Base-by-base conservation (phyloP, 2,329 filamentous ascomycete genomes). In the Catunica adiposa region DNA sequence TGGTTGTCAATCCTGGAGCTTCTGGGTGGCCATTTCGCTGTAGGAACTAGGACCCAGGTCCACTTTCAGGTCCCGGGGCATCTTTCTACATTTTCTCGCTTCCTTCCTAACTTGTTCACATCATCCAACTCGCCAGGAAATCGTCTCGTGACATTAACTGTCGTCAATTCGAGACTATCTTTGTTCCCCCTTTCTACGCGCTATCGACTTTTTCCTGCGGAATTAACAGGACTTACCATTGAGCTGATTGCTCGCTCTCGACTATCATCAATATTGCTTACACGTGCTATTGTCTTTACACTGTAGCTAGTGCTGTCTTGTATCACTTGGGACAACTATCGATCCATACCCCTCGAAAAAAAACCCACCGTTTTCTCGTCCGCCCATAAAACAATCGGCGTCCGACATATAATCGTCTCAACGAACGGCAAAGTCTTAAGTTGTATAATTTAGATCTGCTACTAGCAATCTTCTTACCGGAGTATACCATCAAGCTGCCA, bases 401-500 rank as follows among this genome's bases (percentile, higher is more conserved):
- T 17, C 53, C n/a, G 44, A 29, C 51, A 34, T 51, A 46, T 15
- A 47, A 58, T 23, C 47, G 17, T 22, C 22, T 46, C 29, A 20
- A 51, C 48, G 9, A 51, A 38, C 14, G n/a, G n/a, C n/a, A n/a
- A 9, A n/a, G 3, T 6, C 20, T 14, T 25, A 20, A 37, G 20
- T 23, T n/a, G n/a, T 47, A 5, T 14, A 17, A 17, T 29, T 25
- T 44, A 20, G 22, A 37, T 9, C 56, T 38, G 48, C 56, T 23
- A 40, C 22, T 9, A 20, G 15, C 9, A 6, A 23, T 26, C 22
- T 22, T 23, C 26, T 48, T 23, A 46, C 61, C 62, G 66, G 61
- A 59, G 86, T 85, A 71, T n/a, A 90, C 87, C 87, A 86, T 84
- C 86, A 94, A 94, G 75, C 83, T 94, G 87, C 90, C 89, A 83